Percentiles rank a stretch among this genome's conserved stretches.
phyloP scores from a whole-genome alignment of 2,329 filamentous ascomycete species.

The Fusarium napiforme region DNA sequence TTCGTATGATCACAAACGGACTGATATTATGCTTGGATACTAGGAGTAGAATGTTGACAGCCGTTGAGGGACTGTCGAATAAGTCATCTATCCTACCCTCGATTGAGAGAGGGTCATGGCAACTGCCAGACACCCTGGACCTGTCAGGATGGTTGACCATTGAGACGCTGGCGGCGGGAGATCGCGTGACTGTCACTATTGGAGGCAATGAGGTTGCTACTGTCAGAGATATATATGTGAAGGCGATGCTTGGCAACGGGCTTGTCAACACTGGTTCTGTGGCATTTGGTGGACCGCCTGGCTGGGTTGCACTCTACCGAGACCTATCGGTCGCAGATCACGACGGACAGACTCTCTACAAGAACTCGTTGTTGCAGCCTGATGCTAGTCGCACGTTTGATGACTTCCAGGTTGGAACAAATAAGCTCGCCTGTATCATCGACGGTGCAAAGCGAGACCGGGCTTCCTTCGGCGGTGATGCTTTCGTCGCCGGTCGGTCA shows the following conservation, averaged over 20 bases:
- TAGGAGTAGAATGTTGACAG: not conserved
- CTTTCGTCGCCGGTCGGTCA: not conserved
- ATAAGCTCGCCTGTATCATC: not conserved
- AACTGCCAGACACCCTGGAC: not conserved
- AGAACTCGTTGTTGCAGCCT: accelerated
- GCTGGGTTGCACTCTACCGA: not conserved
- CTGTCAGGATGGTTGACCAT: not conserved
- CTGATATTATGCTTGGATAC: constrained; percentile 1
- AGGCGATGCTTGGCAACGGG: not conserved
- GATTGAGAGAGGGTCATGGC: not conserved
- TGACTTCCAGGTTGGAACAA: constrained; percentile 1
- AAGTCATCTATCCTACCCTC: not conserved
- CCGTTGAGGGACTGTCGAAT: not conserved
- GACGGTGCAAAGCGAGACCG: not conserved
- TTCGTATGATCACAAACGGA: not conserved
- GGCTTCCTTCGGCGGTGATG: not conserved
- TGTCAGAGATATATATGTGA: not conserved
- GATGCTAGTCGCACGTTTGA: accelerated
- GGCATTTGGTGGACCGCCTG: not conserved
- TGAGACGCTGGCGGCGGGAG: not conserved
- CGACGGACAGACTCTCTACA: accelerated
- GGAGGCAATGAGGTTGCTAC: not conserved
- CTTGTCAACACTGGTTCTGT: constrained; percentile 4
- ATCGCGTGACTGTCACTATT: not conserved
- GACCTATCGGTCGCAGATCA: not conserved